Conservation (phyloP, 805 yeast genomes). For the Phaffomyces thermotolerans region DNA sequence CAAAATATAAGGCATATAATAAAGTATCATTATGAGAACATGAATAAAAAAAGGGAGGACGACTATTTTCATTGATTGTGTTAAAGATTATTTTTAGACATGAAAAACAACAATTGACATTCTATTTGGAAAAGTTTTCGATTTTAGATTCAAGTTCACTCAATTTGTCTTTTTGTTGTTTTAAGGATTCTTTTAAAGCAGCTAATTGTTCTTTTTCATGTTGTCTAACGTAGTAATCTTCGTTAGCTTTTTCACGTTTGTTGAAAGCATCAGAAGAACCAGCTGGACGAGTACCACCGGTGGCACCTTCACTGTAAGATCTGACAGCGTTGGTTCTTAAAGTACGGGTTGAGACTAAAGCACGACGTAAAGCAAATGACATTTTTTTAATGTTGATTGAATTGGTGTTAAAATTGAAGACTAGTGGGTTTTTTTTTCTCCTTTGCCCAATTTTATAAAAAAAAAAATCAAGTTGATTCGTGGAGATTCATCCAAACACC, state of each 20-base stretch:
- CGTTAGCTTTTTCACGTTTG: constrained; percentile 91
- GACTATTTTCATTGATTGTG: not conserved
- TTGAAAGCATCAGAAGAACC: constrained; percentile 55
- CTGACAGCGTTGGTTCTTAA: constrained; percentile 20
- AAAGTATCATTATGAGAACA: constrained; percentile 1
- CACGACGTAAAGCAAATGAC: constrained; percentile 31
- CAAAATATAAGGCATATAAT: constrained; percentile 1
- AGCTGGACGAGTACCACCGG: constrained; percentile 51
- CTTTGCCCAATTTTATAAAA: not conserved
- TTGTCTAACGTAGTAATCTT: constrained; percentile 76
- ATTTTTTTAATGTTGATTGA: not conserved
- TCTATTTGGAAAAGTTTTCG: constrained; percentile 6
- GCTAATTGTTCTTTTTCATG: constrained; percentile 86
- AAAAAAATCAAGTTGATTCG: constrained; percentile 12
- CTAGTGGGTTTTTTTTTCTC: not conserved
- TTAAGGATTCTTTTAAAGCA: constrained; percentile 66
- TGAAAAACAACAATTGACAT: not conserved
- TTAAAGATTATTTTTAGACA: not conserved
- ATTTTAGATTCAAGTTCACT: constrained; percentile 43
- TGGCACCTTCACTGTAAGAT: constrained; percentile 47
- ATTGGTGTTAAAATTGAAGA: not conserved
- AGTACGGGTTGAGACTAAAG: constrained; percentile 23
- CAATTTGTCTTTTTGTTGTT: constrained; percentile 63
- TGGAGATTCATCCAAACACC: constrained; percentile 11
- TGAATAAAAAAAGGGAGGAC: not conserved